phyloP scores from a whole-genome alignment of 2,329 filamentous ascomycete species.

The Dactylellina cionopaga region DNA sequence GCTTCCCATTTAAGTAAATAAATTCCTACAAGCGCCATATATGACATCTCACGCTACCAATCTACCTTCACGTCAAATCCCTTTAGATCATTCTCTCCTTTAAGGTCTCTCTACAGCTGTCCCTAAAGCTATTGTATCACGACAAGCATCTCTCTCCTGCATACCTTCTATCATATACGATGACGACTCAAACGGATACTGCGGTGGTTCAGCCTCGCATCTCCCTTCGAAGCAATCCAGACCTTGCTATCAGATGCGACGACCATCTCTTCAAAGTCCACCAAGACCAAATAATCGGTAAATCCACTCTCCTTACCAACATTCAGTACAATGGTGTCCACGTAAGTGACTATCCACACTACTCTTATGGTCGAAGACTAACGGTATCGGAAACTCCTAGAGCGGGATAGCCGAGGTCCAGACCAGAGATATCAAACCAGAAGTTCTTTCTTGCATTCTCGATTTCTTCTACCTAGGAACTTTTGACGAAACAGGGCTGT shows the following conservation, averaged over 20 bases:
- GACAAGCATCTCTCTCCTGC: not conserved
- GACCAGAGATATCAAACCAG: conserved; percentile 6
- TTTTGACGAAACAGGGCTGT: conserved; percentile 29
- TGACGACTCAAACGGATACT: not conserved
- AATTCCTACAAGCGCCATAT: too few species aligned
- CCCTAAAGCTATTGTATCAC: too few species aligned
- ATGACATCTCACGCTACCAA: too few species aligned
- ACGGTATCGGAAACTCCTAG: not conserved
- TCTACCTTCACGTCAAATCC: too few species aligned
- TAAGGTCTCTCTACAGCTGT: too few species aligned
- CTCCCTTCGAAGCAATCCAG: conserved; percentile 3
- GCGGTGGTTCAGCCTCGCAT: not conserved
- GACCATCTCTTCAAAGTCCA: conserved; percentile 28
- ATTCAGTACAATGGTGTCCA: conserved; percentile 18
- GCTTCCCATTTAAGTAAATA: too few species aligned
- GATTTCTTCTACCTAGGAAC: conserved; percentile 35
- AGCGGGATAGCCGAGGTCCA: conserved; percentile 8
- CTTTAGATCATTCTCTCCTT: too few species aligned
- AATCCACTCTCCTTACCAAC: not conserved
- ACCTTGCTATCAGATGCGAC: conserved; percentile 23
- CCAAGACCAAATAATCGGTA: conserved; percentile 21
- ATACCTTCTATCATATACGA: not conserved
- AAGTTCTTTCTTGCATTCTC: conserved; percentile 18
- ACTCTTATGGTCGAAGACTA: not conserved
- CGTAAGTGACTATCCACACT: not conserved